Evolutionary conservation across 2,329 filamentous ascomycete species (phyloP), one percentile per base, ranked within the genome.

Genomic region (Penicillium verrucosum): DNA sequence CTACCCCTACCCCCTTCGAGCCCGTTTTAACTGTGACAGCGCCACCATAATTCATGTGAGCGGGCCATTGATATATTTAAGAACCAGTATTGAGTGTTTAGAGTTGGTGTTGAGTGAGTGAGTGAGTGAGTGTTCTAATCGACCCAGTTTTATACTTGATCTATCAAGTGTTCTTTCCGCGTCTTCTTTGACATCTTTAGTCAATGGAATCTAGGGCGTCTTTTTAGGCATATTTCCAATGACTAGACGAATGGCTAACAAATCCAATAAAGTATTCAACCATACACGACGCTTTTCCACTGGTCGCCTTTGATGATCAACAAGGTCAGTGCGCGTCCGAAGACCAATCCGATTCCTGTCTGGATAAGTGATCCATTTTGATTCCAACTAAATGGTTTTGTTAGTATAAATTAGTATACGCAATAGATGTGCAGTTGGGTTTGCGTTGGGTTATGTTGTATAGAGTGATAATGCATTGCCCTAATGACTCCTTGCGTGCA

Each of bases 1-100:
- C 55, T 45, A 47, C 50, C 51, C 55, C 55, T 45, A 47, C 50
- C 51, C 55, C 58, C 59, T 55, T 51, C 23, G 50, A 43, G 40
- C 36, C 37, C n/a, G 30, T 42, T 18, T 37, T 42, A 30, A 25
- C n/a, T 5, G 47, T 58, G 50, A 34, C 51, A 51, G 42, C 14
- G 18, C 29, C 12, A 32, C 30, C 34, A 34, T 9, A 14, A 16
- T 46, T 46, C 11, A 32, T 44, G 23, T 3, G 2, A 49, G 3
- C 11, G 18, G 29, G 5, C 18, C 7, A 45, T 29, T 52, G 23
- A 44, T 23, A 49, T 12, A 25, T 54, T 12, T 14, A 32, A 37
- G 23, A 11, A 27, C 16, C 14, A 16, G 12, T 36, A 11, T 10
- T 40, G 5, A 16, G 23, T 46, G 25, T 14, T 43, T 57, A 60